Percentiles rank a stretch among this genome's conserved stretches.
phyloP scores from a whole-genome alignment of 768 basidiomycete species.

The Phylloporus sp. region DNA sequence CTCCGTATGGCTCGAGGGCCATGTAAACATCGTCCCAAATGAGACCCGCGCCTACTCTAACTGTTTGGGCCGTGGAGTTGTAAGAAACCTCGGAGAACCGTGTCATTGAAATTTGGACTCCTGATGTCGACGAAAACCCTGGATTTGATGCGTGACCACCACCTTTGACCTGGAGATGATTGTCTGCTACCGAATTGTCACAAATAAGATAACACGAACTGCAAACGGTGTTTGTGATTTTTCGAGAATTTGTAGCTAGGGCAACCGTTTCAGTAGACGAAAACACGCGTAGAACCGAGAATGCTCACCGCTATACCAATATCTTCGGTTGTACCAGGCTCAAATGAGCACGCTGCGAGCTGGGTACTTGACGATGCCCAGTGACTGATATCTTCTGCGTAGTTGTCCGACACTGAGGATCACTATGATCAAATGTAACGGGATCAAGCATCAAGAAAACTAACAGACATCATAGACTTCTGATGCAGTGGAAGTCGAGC shows the following conservation, averaged over 20 bases:
- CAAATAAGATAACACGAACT: slow-evolving; percentile 1
- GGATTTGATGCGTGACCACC: slow-evolving; percentile 56
- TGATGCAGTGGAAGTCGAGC: slow-evolving; percentile 36
- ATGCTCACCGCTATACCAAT: slow-evolving; percentile 42
- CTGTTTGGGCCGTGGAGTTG: slow-evolving; percentile 35
- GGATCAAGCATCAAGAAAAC: neutral
- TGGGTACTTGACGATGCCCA: slow-evolving; percentile 52
- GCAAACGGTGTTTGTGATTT: slow-evolving; percentile 34
- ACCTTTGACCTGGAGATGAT: slow-evolving; percentile 46
- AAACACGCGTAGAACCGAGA: too few species aligned
- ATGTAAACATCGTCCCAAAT: slow-evolving; percentile 67
- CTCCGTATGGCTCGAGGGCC: slow-evolving; percentile 41
- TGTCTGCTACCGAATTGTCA: neutral
- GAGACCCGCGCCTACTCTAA: slow-evolving; percentile 36
- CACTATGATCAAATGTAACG: neutral
- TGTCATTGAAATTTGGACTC: slow-evolving; percentile 55
- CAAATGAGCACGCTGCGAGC: slow-evolving; percentile 49
- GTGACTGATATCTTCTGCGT: slow-evolving; percentile 42
- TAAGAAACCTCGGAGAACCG: slow-evolving; percentile 42
- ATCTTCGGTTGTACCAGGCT: slow-evolving; percentile 53
- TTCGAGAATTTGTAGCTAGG: slow-evolving; percentile 33
- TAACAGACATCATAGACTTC: slow-evolving; percentile 45
- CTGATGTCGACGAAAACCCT: slow-evolving; percentile 54
- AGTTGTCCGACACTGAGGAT: slow-evolving; percentile 23
- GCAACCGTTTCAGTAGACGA: neutral